Percentiles rank a stretch among this genome's conserved stretches.
These are phyloP conservation scores for Phytophthora fragariae DNA, from an alignment of 352 stramenopile species.

Conservation along the genomic window DNA sequence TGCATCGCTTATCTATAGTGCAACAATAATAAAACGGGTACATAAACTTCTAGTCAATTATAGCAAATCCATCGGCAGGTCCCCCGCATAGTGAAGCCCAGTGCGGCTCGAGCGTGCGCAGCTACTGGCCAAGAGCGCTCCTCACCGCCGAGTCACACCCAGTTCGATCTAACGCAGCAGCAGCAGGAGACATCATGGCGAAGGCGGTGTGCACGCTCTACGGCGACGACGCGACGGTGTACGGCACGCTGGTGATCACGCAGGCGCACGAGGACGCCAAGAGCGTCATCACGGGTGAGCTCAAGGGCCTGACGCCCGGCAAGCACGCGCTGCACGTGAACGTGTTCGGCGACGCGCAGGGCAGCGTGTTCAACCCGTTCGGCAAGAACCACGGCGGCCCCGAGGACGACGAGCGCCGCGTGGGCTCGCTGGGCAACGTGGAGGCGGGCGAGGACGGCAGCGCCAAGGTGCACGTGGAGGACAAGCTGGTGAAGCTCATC, in stretches of 20 bases:
- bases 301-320: slow-evolving; percentile 80
- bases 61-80: neutral
- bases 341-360: slow-evolving; percentile 94
- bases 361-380: slow-evolving; percentile 98
- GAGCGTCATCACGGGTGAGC: slow-evolving; percentile 84
- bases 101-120: neutral
- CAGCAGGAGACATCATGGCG: slow-evolving; percentile 51
- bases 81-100: neutral
- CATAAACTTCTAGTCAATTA: neutral
- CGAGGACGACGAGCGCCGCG: slow-evolving; percentile 96
- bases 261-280: slow-evolving; percentile 90
- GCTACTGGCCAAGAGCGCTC: slow-evolving; percentile 11
- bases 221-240: slow-evolving; percentile 83
- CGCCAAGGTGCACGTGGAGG: slow-evolving; percentile 93
- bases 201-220: slow-evolving; percentile 91
- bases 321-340: slow-evolving; percentile 97
- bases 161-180: neutral
- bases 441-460: slow-evolving; percentile 88
- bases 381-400: slow-evolving; percentile 97
- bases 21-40: neutral
- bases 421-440: slow-evolving; percentile 95
- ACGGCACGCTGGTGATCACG: slow-evolving; percentile 81
- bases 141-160: neutral
- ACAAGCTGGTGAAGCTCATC: slow-evolving; percentile 97
- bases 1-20: neutral